Percentiles rank a stretch among this genome's conserved stretches.
phyloP scores from a whole-genome alignment of 805 yeast genomes.

The Candida maris region DNA sequence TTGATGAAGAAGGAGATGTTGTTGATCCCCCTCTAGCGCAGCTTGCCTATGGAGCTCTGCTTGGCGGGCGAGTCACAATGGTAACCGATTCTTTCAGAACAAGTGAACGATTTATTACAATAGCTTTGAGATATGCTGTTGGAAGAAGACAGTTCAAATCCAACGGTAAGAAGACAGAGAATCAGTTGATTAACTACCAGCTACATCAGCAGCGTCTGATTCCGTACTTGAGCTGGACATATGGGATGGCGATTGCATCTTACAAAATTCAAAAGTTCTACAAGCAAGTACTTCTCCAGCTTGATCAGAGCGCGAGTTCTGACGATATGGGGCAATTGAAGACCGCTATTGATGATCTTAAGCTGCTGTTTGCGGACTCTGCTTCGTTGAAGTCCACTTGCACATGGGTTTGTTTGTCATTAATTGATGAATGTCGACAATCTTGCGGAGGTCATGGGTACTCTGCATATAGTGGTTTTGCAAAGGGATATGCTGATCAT shows the following conservation, averaged over 20 bases:
- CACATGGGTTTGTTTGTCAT: slow-evolving; percentile 78
- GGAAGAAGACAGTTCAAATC: slow-evolving; percentile 80
- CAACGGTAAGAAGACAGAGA: slow-evolving; percentile 46
- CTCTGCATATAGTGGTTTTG: slow-evolving; percentile 88
- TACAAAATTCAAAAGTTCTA: slow-evolving; percentile 54
- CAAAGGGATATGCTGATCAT: slow-evolving; percentile 86
- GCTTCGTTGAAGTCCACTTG: slow-evolving; percentile 86
- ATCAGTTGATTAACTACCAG: slow-evolving; percentile 79
- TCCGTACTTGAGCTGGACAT: slow-evolving; percentile 79
- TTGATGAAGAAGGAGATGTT: slow-evolving; percentile 65
- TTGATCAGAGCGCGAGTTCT: slow-evolving; percentile 52
- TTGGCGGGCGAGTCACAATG: slow-evolving; percentile 89
- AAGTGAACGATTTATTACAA: slow-evolving; percentile 74
- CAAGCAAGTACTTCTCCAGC: slow-evolving; percentile 43
- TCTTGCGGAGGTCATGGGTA: slow-evolving; percentile 97
- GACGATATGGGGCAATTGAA: slow-evolving; percentile 43
- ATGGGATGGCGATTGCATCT: slow-evolving; percentile 71
- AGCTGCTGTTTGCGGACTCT: slow-evolving; percentile 76
- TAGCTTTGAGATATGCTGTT: slow-evolving; percentile 85
- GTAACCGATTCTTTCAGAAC: slow-evolving; percentile 79
- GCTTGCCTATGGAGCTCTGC: slow-evolving; percentile 79
- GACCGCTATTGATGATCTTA: slow-evolving; percentile 56
- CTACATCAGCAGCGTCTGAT: slow-evolving; percentile 84
- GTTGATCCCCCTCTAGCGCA: slow-evolving; percentile 82
- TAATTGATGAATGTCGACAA: slow-evolving; percentile 88